phyloP scores from a whole-genome alignment of 75 land plant species.

The Larix kaempferi region DNA sequence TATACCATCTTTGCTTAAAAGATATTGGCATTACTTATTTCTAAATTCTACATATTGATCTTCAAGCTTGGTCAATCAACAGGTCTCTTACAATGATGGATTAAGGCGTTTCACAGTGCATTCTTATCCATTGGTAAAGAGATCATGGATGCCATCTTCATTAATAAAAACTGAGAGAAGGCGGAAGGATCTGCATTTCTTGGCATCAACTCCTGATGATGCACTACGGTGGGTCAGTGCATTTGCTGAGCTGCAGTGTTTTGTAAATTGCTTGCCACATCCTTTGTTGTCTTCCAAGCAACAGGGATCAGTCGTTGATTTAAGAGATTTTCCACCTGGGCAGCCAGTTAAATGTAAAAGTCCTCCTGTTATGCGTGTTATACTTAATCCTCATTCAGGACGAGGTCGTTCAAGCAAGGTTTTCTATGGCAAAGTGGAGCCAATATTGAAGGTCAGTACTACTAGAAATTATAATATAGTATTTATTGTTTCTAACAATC shows the following conservation, averaged over 20 bases:
- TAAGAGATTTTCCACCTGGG: constrained; percentile 42
- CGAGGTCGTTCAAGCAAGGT: constrained; percentile 93
- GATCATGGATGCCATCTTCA: constrained; percentile 51
- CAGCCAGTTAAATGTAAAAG: constrained; percentile 42
- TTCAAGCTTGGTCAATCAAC: constrained; percentile 8
- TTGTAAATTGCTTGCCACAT: constrained; percentile 65
- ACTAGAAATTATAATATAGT: neutral
- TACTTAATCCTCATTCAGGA: constrained; percentile 92
- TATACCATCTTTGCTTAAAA: neutral
- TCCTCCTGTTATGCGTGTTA: constrained; percentile 75
- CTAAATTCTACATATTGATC: neutral
- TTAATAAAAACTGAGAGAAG: constrained; percentile 50
- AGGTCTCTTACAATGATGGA: constrained; percentile 77
- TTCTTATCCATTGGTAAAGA: constrained; percentile 58
- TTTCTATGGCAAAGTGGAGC: constrained; percentile 74
- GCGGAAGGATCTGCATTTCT: constrained; percentile 73
- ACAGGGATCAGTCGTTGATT: constrained; percentile 39
- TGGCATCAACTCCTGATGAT: constrained; percentile 74
- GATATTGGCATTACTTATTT: neutral
- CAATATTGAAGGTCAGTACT: constrained; percentile 73
- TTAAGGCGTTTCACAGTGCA: constrained; percentile 81
- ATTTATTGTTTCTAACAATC: neutral
- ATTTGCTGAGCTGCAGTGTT: constrained; percentile 81
- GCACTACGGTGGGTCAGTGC: constrained; percentile 76
- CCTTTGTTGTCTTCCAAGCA: constrained; percentile 66